Evolutionary conservation across 1,284 basidiomycete species (phyloP), one percentile per base, ranked within the genome.

Genomic region (Puccinia triticina): DNA sequence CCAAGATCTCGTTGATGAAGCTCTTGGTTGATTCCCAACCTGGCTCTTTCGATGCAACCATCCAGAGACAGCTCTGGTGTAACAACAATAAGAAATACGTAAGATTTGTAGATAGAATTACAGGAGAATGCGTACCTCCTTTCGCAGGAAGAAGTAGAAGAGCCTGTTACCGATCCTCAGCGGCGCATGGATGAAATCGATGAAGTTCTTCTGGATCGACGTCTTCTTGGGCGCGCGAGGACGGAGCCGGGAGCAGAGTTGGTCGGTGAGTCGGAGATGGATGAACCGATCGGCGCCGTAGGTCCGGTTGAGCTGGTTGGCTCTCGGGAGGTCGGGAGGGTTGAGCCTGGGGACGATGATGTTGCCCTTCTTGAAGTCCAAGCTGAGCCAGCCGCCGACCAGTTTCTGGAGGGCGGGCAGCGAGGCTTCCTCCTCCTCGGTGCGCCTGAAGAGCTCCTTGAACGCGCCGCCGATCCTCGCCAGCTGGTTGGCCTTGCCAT

Each of bases 271-370:
- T 48, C 18, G 32, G 29, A 64, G 26, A 8, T 26, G 32, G 11
- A 81, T 57, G 48, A 81, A 81, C 21, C 21, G 53, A 14, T 81
- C 29, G 14, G 78, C 48, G 21, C 78, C 78, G 64, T 73, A 81
- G 16, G 12, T 59, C 4, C 78, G 67, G 64, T 59, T 46, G n/a
- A 81, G 78, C 16, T 69, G 50, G 29, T 73, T 81, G 4, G 69
- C 14, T 23, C 73, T 55, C 43, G 21, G 34, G 23, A 61, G 21
- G 16, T 34, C 55, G 14, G 59, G 59, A 16, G 79, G 69, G 23
- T 53, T 32, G 32, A 73, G 48, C n/a, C 46, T 29, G 14, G 37
- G 32, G 10, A 21, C n/a, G n/a, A 79, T 40, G 3, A 16, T 21
- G 2, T 34, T 75, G 1, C 29, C 32, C 73, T 75, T 32, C 1